Evolutionary conservation across 1,284 basidiomycete genomes (phyloP), one percentile per base, ranked within the genome.

Genomic region (Fomitopsis schrenkii): DNA sequence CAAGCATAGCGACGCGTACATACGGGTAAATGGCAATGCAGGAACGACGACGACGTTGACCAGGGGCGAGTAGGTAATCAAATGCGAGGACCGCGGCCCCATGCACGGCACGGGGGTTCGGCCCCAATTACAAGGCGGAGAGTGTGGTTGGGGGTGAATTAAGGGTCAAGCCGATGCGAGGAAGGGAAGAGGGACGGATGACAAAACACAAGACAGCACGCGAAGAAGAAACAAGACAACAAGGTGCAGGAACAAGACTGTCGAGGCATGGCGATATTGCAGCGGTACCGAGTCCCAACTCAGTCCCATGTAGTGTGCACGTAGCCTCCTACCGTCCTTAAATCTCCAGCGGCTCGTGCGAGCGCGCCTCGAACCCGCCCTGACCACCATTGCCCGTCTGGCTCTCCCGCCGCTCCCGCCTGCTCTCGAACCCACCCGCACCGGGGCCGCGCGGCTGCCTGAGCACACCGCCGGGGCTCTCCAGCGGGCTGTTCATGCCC

Each of bases 271-370:
- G 64, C 63, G 60, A 61, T 65, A 54, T 59, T 60, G 58, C 60
- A 53, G 54, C 59, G 55, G 60, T 62, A 62, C 62, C 63, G 62
- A 60, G 57, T 59, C 62, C 62, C 55, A 61, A 61, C 58, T 58
- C 60, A 48, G 59, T 58, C 42, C 53, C 60, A 63, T 59, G 44
- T 58, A 42, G 57, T 58, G 17, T 54, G 44, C 46, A 52, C 30
- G 56, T 59, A 45, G 53, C 59, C 35, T 41, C 26, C 10, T 45
- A 42, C 57, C 62, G 56, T 57, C 48, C 59, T 76, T 86, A 93
- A 81, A 93, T 86, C 74, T 93, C 91, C 76, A 93, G 74, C 58
- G 90, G 89, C 78, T 93, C 90, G 76, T 92, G 89, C 66, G 89
- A 90, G 74, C 88, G 83, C 68, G 90, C 83, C 70, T 93, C 91